These are phyloP conservation scores for Colletotrichum lini DNA, from an alignment of 2,329 filamentous ascomycete genomes.

Conservation along the genomic window DNA sequence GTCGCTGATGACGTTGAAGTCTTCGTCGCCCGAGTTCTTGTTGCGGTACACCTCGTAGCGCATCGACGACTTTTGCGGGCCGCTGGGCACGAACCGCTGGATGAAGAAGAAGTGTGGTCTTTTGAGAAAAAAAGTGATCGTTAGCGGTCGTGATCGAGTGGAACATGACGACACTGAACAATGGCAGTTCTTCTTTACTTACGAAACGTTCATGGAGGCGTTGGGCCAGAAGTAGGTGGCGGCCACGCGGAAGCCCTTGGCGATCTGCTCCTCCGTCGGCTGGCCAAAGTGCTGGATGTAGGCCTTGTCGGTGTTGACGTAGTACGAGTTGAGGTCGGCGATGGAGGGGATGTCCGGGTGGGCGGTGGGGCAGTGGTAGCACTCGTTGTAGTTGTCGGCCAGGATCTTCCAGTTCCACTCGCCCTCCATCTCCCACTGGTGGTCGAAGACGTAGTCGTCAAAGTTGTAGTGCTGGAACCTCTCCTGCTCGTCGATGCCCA, in stretches of 20 bases:
- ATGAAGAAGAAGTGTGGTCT: constrained; percentile 76
- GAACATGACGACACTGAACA: neutral
- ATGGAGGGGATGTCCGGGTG: constrained; percentile 71
- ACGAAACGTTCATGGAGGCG: constrained; percentile 65
- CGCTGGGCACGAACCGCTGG: constrained; percentile 72
- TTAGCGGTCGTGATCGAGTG: constrained; percentile 6
- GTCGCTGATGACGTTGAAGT: constrained; percentile 69
- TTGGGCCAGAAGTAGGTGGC: constrained; percentile 67
- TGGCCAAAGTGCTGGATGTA: constrained; percentile 67
- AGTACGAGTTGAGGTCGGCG: constrained; percentile 70
- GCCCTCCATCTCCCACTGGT: constrained; percentile 70
- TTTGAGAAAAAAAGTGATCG: neutral
- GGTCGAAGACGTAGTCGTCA: constrained; percentile 69
- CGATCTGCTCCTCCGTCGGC: constrained; percentile 63
- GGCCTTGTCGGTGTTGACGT: constrained; percentile 62
- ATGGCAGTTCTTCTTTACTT: constrained; percentile 46
- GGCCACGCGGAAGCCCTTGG: constrained; percentile 60
- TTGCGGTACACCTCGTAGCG: constrained; percentile 75
- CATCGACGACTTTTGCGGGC: constrained; percentile 67
- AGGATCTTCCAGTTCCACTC: constrained; percentile 74
- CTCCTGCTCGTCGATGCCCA: constrained; percentile 60
- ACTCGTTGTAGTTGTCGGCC: constrained; percentile 77
- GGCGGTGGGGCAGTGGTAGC: constrained; percentile 73
- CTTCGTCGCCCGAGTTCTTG: constrained; percentile 70
- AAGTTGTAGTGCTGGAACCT: constrained; percentile 63